Evolutionary conservation across 768 basidiomycete species (phyloP).

Genomic region (Roridomyces roridus): DNA sequence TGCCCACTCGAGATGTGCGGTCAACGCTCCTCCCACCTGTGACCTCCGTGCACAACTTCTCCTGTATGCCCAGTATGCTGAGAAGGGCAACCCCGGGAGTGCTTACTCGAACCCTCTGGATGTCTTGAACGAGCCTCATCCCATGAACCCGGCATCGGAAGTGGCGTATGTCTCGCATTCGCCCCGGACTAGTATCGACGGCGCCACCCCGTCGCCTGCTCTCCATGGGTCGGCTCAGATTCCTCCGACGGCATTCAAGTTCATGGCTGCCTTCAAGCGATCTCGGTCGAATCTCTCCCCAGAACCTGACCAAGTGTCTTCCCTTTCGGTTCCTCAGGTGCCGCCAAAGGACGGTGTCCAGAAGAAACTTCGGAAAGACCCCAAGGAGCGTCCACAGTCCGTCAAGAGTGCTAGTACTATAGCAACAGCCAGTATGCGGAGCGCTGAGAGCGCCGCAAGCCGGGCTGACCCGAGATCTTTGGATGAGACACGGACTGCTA

Average conservation of each 20-base stretch:
- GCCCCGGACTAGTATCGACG: constrained; percentile 56
- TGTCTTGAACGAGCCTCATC: constrained; percentile 42
- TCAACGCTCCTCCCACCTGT: constrained; percentile 78
- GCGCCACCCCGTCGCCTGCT: constrained; percentile 36
- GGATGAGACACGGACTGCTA: constrained; percentile 28
- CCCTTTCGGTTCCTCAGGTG: constrained; percentile 36
- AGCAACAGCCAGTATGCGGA: constrained; percentile 58
- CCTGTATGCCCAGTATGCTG: constrained; percentile 78
- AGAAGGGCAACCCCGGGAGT: constrained; percentile 62
- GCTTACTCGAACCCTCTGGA: constrained; percentile 61
- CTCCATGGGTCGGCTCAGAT: constrained; percentile 36
- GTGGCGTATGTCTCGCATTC: constrained; percentile 55
- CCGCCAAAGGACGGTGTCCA: constrained; percentile 33
- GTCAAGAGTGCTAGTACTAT: constrained; percentile 64
- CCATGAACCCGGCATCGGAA: constrained; percentile 61
- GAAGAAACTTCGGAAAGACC: constrained; percentile 39
- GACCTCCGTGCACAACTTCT: constrained; percentile 84
- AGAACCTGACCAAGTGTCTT: constrained; percentile 40
- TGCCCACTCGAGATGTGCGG: constrained; percentile 78
- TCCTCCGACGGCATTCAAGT: constrained; percentile 67
- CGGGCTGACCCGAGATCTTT: constrained; percentile 40
- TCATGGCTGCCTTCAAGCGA: constrained; percentile 68
- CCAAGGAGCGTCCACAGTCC: constrained; percentile 59
- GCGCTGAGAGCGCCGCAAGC: constrained; percentile 52
- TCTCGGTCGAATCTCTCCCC: constrained; percentile 64